These are phyloP conservation scores for Cerrena zonata DNA, from an alignment of 1,284 basidiomycete species.

Conservation along the genomic window DNA sequence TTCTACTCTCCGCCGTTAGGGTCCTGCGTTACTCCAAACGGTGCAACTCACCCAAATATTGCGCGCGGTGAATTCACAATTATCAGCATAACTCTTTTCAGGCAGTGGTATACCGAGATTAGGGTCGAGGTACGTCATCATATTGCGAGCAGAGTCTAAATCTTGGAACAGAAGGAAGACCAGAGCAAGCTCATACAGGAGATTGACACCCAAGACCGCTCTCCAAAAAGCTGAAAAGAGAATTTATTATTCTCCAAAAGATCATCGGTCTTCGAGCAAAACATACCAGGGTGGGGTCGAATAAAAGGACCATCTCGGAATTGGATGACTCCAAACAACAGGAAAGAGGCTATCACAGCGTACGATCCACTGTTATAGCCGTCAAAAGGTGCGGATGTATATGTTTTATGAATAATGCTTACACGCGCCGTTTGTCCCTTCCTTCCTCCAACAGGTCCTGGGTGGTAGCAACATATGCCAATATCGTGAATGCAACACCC, in stretches of 20 bases:
- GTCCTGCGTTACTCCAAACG: constrained; percentile 9
- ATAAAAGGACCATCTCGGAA: constrained; percentile 73
- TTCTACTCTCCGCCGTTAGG: constrained; percentile 38
- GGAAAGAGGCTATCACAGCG: constrained; percentile 63
- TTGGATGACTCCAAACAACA: constrained; percentile 77
- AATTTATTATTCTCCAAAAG: not conserved
- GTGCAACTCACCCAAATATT: constrained; percentile 58
- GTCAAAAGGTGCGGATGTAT: no score
- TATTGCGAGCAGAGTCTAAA: constrained; percentile 64
- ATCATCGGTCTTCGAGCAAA: not conserved
- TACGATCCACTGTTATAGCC: constrained; percentile 71
- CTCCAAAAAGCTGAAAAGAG: constrained; percentile 58
- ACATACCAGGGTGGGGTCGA: constrained; percentile 30
- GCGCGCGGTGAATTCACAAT: constrained; percentile 58
- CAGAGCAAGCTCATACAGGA: constrained; percentile 73
- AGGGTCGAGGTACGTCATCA: constrained; percentile 74
- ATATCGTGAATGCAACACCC: constrained; percentile 52
- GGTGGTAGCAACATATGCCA: constrained; percentile 75
- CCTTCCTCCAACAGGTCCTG: constrained; percentile 76
- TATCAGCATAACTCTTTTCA: constrained; percentile 78
- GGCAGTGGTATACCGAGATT: constrained; percentile 66
- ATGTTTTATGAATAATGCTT: no score
- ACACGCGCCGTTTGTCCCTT: constrained; percentile 72
- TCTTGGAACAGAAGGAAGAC: constrained; percentile 83
- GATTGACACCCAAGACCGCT: constrained; percentile 66